phyloP scores from a whole-genome alignment of 192 early-diverging fungal species.

The Haplosporangium gracile region DNA sequence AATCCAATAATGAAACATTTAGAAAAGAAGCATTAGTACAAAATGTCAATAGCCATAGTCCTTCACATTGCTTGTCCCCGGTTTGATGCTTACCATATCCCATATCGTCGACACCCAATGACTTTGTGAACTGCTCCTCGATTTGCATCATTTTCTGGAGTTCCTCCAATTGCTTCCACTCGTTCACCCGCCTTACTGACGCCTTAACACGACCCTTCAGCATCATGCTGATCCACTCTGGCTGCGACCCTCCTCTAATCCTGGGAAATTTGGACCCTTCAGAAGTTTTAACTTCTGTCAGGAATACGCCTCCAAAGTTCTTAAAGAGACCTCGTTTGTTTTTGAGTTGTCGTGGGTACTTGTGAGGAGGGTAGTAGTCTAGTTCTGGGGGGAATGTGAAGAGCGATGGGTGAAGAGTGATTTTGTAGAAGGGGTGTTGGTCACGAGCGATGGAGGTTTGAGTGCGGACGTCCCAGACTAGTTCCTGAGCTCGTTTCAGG shows the following conservation, averaged over 20 bases:
- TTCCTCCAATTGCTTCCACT: slow-evolving; percentile 44
- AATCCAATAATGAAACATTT: not conserved
- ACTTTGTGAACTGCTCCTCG: slow-evolving; percentile 49
- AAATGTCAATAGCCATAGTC: not conserved
- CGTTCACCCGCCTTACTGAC: slow-evolving; percentile 52
- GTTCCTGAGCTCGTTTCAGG: slow-evolving; percentile 43
- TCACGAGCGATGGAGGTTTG: slow-evolving; percentile 33
- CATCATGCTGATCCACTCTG: slow-evolving; percentile 63
- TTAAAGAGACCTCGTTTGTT: slow-evolving; percentile 40
- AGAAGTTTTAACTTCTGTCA: slow-evolving; percentile 46
- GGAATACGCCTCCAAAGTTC: slow-evolving; percentile 49
- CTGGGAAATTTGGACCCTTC: slow-evolving; percentile 57
- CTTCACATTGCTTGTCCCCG: no score
- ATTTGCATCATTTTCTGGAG: slow-evolving; percentile 44
- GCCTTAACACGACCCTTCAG: slow-evolving; percentile 55
- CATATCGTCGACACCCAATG: slow-evolving; percentile 39
- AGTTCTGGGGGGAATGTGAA: slow-evolving; percentile 43
- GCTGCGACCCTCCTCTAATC: slow-evolving; percentile 59
- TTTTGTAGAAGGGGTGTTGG: slow-evolving; percentile 28
- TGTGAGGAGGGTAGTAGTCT: slow-evolving; percentile 47
- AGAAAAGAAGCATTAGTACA: not conserved
- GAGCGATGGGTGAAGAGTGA: slow-evolving; percentile 38
- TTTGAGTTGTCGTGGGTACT: slow-evolving; percentile 35
- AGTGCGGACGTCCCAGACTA: slow-evolving; percentile 49
- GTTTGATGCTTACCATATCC: slow-evolving; percentile 54